Percentiles rank a stretch among this genome's conserved stretches.
Conservation (phyloP, 352 stramenopile species). For the Phytophthora sp. region DNA sequence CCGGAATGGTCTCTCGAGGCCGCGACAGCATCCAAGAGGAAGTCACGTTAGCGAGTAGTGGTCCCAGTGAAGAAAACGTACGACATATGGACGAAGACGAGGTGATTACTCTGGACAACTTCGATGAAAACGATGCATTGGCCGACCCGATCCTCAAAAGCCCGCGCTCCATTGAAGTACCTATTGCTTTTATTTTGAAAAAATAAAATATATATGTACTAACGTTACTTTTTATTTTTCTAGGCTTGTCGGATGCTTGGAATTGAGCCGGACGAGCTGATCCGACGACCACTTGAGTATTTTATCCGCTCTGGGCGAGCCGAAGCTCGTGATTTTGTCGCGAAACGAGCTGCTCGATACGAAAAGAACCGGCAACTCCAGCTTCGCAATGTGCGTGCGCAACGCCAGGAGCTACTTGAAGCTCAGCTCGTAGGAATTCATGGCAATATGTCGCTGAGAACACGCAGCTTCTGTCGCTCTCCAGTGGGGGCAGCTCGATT, state of each 20-base stretch:
- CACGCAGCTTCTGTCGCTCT: constrained; percentile 65
- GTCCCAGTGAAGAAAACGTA: neutral
- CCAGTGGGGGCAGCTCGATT: constrained; percentile 34
- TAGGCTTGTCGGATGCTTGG: constrained; percentile 78
- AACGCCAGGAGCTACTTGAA: constrained; percentile 67
- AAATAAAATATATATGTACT: too few relatives aligned
- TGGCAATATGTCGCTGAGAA: constrained; percentile 57
- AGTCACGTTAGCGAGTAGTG: constrained; percentile 8
- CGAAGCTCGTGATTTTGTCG: constrained; percentile 46
- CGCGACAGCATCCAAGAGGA: constrained; percentile 15
- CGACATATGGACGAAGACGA: constrained; percentile 16
- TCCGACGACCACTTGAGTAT: constrained; percentile 59
- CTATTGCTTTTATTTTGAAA: neutral
- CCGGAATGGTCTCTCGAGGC: constrained; percentile 18
- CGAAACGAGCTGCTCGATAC: constrained; percentile 63
- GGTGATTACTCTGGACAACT: constrained; percentile 66
- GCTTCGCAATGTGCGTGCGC: constrained; percentile 53
- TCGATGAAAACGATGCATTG: constrained; percentile 51
- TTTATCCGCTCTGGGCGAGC: constrained; percentile 45
- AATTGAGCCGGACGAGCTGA: constrained; percentile 68
- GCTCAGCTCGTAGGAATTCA: constrained; percentile 50
- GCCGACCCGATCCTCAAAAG: constrained; percentile 60
- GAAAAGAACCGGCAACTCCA: constrained; percentile 64
- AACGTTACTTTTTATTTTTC: too few relatives aligned
- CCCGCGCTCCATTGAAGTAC: constrained; percentile 63